Conservation (phyloP, 1,284 basidiomycete genomes). For the Tylopilus orsonianus region DNA sequence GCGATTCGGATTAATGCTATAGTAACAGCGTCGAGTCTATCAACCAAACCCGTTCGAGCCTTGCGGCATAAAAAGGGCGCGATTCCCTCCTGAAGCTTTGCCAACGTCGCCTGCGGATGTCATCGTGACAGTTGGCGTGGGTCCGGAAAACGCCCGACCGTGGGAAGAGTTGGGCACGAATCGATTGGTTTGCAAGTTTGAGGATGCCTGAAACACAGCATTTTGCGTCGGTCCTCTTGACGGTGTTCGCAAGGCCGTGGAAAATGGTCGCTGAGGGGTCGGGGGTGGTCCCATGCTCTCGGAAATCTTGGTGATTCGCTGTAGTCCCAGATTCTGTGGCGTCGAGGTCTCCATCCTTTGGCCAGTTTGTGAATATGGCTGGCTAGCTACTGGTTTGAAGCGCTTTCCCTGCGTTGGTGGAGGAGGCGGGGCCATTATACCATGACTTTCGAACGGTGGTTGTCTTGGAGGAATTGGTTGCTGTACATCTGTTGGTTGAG, state of each 20-base stretch:
- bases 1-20: too few species aligned
- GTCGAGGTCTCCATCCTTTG: conserved; percentile 12
- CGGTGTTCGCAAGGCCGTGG: conserved; percentile 22
- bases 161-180: conserved; percentile 31
- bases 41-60: conserved; percentile 30
- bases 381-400: conserved; percentile 27
- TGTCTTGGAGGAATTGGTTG: conserved; percentile 34
- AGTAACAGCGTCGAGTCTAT: conserved; percentile 3
- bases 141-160: conserved; percentile 12
- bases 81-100: conserved; percentile 38
- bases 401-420: conserved; percentile 22
- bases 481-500: conserved; percentile 37
- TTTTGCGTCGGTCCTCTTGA: conserved; percentile 18
- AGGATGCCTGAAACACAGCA: conserved; percentile 6
- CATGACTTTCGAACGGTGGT: conserved; percentile 16
- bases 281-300: conserved; percentile 29
- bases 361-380: conserved; percentile 8
- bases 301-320: conserved; percentile 10
- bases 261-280: conserved; percentile 33
- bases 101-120: conserved; percentile 6
- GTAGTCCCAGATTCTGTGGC: conserved; percentile 10
- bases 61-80: conserved; percentile 48
- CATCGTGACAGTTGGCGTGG: conserved; percentile 1
- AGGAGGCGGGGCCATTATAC: conserved; percentile 28
- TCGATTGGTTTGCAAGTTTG: conserved; percentile 27